Evolutionary conservation across 2,329 filamentous ascomycete species (phyloP), one percentile per base, ranked within the genome.

Genomic region (Corinectria fuckeliana): DNA sequence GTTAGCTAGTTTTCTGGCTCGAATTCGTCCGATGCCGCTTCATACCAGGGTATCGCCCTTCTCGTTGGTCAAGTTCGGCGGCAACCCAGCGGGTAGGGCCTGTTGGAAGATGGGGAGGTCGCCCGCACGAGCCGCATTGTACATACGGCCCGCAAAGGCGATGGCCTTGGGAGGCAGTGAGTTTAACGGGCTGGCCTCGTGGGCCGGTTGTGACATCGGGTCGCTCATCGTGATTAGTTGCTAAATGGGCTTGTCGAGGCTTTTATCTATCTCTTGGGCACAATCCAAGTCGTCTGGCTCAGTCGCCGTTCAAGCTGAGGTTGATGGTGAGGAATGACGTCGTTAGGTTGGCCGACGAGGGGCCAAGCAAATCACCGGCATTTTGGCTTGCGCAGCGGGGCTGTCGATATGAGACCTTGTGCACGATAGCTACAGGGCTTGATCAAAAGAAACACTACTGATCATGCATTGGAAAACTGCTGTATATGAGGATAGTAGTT

Each of bases 31-130:
- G 14, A 25, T 50, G 32, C 16, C 13, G 13, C 5, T 28, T 64
- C 80, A 41, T 78, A 87, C 84, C 60, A 92, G 74, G n/a, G 85
- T 90, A 71, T 92, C 89, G 48, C 89, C 90, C 63, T 90, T 88
- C 49, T 89, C 83, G 68, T 92, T 91, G 20, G 88, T 91, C 73
- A 92, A 79, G 68, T 91, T 91, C 1, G 84, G 78, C 0, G 89
- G 89, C 23, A 92, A 77, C 1, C 90, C 89, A 2, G 85, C 86
- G 1, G 81, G 79, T 34, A 92, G 74, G 47, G 89, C 89, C 73
- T 88, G 83, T 39, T 81, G 71, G n/a, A 92, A 84, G 11, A 85
- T 74, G 5, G 82, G 71, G 2, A 83, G 78, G 48, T 88, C 77
- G 55, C 89, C 89, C 20, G 75, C 71, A 28, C 89, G 82, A 1